Evolutionary conservation across 1,284 basidiomycete genomes (phyloP).

Genomic region (Leccinum ponderosum): DNA sequence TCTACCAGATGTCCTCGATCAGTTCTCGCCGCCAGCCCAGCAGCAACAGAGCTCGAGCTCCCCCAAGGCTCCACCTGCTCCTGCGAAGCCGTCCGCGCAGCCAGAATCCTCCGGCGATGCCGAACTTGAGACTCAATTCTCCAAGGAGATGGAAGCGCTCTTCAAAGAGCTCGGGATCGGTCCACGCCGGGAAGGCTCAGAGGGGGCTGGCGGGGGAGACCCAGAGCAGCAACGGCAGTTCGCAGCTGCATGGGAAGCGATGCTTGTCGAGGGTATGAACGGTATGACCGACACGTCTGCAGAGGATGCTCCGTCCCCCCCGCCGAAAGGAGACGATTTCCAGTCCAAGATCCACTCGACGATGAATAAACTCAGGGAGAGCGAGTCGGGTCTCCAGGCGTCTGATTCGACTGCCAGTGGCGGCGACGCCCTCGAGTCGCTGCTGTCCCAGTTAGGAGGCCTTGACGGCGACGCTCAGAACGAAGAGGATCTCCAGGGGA

Average conservation of each 20-base stretch:
- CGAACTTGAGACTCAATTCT: constrained; percentile 54
- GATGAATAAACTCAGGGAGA: constrained; percentile 79
- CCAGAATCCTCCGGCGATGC: constrained; percentile 11
- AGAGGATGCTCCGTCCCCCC: constrained; percentile 10
- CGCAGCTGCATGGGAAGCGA: constrained; percentile 73
- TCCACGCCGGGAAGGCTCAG: constrained; percentile 14
- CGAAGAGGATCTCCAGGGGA: constrained; percentile 36
- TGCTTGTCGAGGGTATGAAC: constrained; percentile 72
- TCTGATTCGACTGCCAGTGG: constrained; percentile 15
- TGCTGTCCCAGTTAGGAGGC: constrained; percentile 48
- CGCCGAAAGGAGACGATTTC: constrained; percentile 32
- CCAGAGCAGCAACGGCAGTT: constrained; percentile 44
- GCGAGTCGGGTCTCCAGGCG: constrained; percentile 55
- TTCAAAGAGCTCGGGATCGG: constrained; percentile 65
- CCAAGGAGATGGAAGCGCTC: constrained; percentile 83
- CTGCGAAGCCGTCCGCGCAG: constrained; percentile 31
- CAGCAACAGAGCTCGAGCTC: constrained; percentile 13
- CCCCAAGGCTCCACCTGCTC: constrained; percentile 22
- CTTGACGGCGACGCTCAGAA: constrained; percentile 33
- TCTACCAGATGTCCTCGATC: constrained; percentile 55
- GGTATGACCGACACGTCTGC: constrained; percentile 34
- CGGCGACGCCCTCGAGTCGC: constrained; percentile 45
- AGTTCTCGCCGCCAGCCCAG: constrained; percentile 37
- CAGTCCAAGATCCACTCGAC: constrained; percentile 41
- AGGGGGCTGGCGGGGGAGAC: constrained; percentile 9